Evolutionary conservation across 1,139 yeast species (phyloP), one percentile per base, ranked within the genome.

Genomic region (Geotrichum europaeum): DNA sequence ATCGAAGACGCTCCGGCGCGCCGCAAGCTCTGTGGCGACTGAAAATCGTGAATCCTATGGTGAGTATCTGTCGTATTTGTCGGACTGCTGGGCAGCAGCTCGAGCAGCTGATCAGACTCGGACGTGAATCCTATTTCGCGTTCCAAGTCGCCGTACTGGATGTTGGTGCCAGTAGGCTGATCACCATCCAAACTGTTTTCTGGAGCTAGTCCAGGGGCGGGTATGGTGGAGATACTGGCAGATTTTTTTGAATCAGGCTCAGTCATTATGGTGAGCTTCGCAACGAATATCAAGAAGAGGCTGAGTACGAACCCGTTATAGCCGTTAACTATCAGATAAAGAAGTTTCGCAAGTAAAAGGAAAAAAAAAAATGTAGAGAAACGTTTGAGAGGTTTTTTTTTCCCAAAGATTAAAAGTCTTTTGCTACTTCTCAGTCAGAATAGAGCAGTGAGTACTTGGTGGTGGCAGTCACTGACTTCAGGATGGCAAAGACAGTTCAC

Each of bases 121-220:
- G 49, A 22, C 15, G 45, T 51, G 43, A 47, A 28, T 3, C 57
- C 60, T 15, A 58, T 50, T 30, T 59, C 51, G 18, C 57, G 43
- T 22, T 59, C 57, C 6, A 59, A n/a, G 13, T 59, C 61, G n/a
- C 61, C 61, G 45, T 59, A 59, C 43, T 54, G 51, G n/a, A 22
- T 45, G 18, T 36, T 36, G 43, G 6, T n/a, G 6, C 18, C 43
- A n/a, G 18, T 15, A 36, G 15, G 18, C 43, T 36, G 43, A 18
- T 36, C 43, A 18, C 43, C 43, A 36, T 36, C 43, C 43, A 36
- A 13, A 36, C 43, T n/a, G 43, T 1, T 10, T 36, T 36, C 43
- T 36, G 43, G 43, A n/a, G 43, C 18, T 13, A n/a, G 18, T 36
- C 43, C 43, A 6, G 43, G 6, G 6, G 18, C n/a, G 18, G 43